Evolutionary conservation across 2,329 filamentous ascomycete genomes (phyloP).

Genomic region (Tolypocladium album): DNA sequence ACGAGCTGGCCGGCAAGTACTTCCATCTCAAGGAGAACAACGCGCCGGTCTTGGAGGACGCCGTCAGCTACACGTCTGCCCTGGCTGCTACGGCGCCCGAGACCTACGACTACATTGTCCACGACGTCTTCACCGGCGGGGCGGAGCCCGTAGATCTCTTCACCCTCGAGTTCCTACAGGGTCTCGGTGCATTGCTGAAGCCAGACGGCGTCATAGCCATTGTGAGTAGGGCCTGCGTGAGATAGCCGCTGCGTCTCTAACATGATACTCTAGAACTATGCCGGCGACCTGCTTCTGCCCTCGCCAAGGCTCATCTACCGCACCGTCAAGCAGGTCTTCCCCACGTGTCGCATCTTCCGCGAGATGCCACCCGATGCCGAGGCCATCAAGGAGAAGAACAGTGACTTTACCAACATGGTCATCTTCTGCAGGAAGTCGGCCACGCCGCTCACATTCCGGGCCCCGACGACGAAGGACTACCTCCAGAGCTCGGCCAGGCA

Average conservation of each 20-base stretch:
- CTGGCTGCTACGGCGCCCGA: constrained; percentile 29
- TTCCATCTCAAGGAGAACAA: constrained; percentile 73
- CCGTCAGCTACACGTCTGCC: constrained; percentile 54
- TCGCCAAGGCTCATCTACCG: constrained; percentile 68
- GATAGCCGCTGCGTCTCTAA: background rate
- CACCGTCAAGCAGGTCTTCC: constrained; percentile 75
- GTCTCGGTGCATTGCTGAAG: constrained; percentile 60
- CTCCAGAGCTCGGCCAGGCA: constrained; percentile 60
- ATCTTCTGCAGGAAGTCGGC: constrained; percentile 73
- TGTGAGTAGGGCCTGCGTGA: constrained; percentile 35
- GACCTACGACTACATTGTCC: constrained; percentile 83
- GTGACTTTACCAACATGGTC: constrained; percentile 91
- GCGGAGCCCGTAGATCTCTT: constrained; percentile 85
- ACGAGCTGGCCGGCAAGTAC: constrained; percentile 72
- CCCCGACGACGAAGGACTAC: constrained; percentile 53
- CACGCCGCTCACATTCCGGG: constrained; percentile 51
- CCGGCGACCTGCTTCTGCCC: constrained; percentile 71
- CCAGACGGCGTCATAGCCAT: constrained; percentile 79
- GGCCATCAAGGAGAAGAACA: constrained; percentile 33
- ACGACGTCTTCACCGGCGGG: constrained; percentile 96
- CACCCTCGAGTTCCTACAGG: constrained; percentile 70
- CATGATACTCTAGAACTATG: constrained; percentile 64
- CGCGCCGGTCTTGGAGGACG: constrained; percentile 71
- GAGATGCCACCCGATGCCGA: constrained; percentile 50
- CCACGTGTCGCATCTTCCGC: constrained; percentile 83